Base-by-base conservation (phyloP, 805 yeast species). In the Yarrowia divulgata region DNA sequence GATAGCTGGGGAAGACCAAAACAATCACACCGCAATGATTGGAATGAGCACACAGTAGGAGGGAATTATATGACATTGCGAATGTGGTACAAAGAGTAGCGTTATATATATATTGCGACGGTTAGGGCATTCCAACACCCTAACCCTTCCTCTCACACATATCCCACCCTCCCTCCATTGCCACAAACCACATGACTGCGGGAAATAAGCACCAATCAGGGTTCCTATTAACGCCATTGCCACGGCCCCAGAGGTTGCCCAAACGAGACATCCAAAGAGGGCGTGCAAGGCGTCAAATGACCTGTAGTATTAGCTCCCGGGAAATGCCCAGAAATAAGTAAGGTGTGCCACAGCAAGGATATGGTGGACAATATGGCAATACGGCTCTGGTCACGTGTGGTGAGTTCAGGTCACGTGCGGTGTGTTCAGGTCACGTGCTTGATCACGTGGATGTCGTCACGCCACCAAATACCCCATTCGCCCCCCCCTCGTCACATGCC, bases 1-100 rank as follows among this genome's bases (percentile, higher is more conserved):
- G 63, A 57, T 57, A 57, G 63, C 63, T 57, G 63, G 63, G 63
- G 63, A 55, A 52, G 32, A 57, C 48, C 46, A 57, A 57, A 57
- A 54, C 60, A 54, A 52, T 18, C 16, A n/a, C 16, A 12, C 42
- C 14, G 57, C 57, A 34, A 50, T 18, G 40, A 46, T 19, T n/a
- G 6, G 37, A 34, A 39, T 39, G n/a, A n/a, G n/a, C n/a, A n/a
- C n/a, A n/a, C n/a, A n/a, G n/a, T n/a, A n/a, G n/a, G n/a, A n/a
- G n/a, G n/a, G n/a, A n/a, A n/a, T n/a, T n/a, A n/a, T n/a, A n/a
- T n/a, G n/a, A n/a, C n/a, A n/a, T n/a, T n/a, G n/a, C n/a, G n/a
- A n/a, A n/a, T n/a, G n/a, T n/a, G n/a, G n/a, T n/a, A n/a, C n/a
- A n/a, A n/a, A n/a, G n/a, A n/a, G n/a, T n/a, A n/a, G n/a, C n/a